A percentile compares a stretch with the other conserved stretches of the same genome.
Conservation (phyloP, 805 yeast species). For the Candida ficus region DNA sequence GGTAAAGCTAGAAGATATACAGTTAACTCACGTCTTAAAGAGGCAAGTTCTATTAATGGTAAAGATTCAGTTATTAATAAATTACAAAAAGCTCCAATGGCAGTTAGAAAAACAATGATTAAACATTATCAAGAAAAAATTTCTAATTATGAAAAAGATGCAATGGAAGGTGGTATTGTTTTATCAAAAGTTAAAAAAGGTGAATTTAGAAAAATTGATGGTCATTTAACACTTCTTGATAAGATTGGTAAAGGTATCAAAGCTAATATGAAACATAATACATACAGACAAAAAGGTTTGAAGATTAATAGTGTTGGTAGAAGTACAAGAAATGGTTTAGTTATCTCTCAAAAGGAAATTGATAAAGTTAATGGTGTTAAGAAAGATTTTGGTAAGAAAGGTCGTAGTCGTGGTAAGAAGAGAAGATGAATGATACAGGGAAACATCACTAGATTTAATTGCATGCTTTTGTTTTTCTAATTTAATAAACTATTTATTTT, state of each 20-base stretch:
- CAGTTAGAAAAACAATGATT: constrained; percentile 80
- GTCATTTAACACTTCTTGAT: constrained; percentile 30
- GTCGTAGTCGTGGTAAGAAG: no score
- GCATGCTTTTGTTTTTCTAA: no score
- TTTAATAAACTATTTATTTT: no score
- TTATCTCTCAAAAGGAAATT: constrained; percentile 63
- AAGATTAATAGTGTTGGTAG: constrained; percentile 72
- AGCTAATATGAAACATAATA: constrained; percentile 31
- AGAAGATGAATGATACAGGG: no score
- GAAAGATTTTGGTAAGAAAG: not conserved
- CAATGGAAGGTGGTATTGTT: constrained; percentile 87
- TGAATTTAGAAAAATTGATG: constrained; percentile 47
- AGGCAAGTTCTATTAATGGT: constrained; percentile 43
- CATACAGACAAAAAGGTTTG: constrained; percentile 68
- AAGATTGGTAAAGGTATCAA: constrained; percentile 48
- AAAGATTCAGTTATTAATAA: constrained; percentile 25
- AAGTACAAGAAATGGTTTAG: constrained; percentile 73
- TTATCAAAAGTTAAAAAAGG: constrained; percentile 68
- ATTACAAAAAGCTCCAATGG: constrained; percentile 83
- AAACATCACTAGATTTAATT: no score
- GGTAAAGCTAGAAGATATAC: constrained; percentile 69
- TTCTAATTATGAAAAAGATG: constrained; percentile 62
- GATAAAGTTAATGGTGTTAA: constrained; percentile 33
- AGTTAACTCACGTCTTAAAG: constrained; percentile 50
- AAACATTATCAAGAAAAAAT: constrained; percentile 47